These are phyloP conservation scores for Penicillium palitans DNA, from an alignment of 2,329 filamentous ascomycete genomes.

Conservation along the genomic window DNA sequence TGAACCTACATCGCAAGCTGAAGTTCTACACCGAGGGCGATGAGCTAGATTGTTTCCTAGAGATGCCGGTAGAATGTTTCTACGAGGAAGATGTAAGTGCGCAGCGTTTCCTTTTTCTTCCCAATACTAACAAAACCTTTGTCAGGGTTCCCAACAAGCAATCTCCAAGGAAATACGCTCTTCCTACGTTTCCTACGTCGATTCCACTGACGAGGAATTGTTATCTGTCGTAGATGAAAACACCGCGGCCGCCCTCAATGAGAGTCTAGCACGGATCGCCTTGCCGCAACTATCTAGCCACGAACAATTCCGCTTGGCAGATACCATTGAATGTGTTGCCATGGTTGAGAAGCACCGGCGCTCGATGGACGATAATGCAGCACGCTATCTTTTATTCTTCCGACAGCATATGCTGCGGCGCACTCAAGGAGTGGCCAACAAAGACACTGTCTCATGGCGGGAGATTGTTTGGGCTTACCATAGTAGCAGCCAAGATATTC, in stretches of 20 bases:
- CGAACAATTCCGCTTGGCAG: constrained; percentile 81
- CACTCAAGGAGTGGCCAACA: constrained; percentile 58
- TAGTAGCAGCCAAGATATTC: constrained; percentile 73
- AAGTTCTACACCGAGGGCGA: constrained; percentile 85
- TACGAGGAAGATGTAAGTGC: constrained; percentile 46
- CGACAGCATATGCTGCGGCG: constrained; percentile 74
- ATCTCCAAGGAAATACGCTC: constrained; percentile 52
- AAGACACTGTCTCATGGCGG: constrained; percentile 62
- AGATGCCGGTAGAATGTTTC: constrained; percentile 54
- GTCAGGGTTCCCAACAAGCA: constrained; percentile 41
- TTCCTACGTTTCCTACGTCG: constrained; percentile 55
- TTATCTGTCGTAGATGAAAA: constrained; percentile 68
- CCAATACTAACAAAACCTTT: constrained; percentile 20
- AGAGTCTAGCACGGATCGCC: constrained; percentile 72
- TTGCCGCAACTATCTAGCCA: constrained; percentile 78
- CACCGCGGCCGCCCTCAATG: constrained; percentile 68
- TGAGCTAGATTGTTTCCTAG: constrained; percentile 73
- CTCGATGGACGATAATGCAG: constrained; percentile 87
- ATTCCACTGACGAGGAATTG: constrained; percentile 54
- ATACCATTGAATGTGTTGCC: constrained; percentile 81
- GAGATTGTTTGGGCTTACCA: constrained; percentile 50
- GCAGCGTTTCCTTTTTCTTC: constrained; percentile 13
- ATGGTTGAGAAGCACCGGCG: constrained; percentile 82
- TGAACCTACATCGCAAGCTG: constrained; percentile 70
- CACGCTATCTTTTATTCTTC: constrained; percentile 84